These are phyloP conservation scores for Calonectria ilicicola DNA, from an alignment of 2,329 filamentous ascomycete genomes.

Conservation along the genomic window DNA sequence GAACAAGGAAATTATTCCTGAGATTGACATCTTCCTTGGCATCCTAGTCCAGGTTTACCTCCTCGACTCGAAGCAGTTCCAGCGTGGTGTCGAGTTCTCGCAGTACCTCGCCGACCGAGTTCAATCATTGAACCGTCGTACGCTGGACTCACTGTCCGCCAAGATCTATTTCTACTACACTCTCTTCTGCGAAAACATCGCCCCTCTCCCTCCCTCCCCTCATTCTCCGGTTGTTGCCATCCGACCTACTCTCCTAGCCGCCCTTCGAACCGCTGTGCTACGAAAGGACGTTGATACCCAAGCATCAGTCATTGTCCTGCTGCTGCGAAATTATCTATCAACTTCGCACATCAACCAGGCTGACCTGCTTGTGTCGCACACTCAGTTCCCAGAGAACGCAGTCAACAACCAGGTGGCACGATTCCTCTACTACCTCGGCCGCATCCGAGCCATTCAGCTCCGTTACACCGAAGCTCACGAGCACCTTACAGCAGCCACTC, in stretches of 20 bases:
- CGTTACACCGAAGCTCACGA: constrained; percentile 97
- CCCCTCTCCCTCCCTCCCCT: constrained; percentile 88
- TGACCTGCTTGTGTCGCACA: constrained; percentile 94
- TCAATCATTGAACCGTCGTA: constrained; percentile 90
- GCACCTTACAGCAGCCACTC: constrained; percentile 90
- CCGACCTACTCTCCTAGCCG: constrained; percentile 86
- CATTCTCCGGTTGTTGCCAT: constrained; percentile 89
- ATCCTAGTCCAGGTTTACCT: constrained; percentile 90
- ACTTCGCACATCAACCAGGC: constrained; percentile 98
- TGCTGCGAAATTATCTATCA: constrained; percentile 94
- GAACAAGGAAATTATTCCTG: constrained; percentile 83
- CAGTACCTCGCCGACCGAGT: constrained; percentile 85
- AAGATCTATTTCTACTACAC: constrained; percentile 99
- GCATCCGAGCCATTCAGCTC: constrained; percentile 95
- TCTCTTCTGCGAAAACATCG: constrained; percentile 92
- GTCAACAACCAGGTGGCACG: constrained; percentile 98
- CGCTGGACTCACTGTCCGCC: constrained; percentile 91
- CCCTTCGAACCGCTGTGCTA: constrained; percentile 93
- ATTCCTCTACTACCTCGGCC: constrained; percentile 96
- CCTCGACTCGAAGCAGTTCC: constrained; percentile 84
- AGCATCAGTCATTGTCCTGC: constrained; percentile 91
- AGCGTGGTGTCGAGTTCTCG: constrained; percentile 88
- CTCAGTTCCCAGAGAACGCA: constrained; percentile 92
- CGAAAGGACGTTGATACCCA: constrained; percentile 98
- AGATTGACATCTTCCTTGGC: constrained; percentile 89